Conservation (phyloP, 371 early-diverging fungal species). For the Rhizopus stolonifer region DNA sequence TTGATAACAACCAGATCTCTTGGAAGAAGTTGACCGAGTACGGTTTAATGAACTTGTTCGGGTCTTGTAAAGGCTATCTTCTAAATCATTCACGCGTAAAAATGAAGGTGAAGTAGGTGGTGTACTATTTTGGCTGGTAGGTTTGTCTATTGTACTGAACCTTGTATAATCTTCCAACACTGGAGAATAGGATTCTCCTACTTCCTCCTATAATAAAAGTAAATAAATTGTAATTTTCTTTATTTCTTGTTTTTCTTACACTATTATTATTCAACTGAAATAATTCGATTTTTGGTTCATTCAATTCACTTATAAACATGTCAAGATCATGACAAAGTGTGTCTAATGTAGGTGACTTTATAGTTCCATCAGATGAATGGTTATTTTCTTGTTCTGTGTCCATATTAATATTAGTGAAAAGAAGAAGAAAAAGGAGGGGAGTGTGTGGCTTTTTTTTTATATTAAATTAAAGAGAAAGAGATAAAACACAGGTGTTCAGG, state of each 20-base stretch:
- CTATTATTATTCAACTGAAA: not conserved
- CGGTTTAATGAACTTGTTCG: constrained; percentile 36
- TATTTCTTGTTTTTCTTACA: no score
- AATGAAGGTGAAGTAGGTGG: constrained; percentile 26
- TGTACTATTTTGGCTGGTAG: not conserved
- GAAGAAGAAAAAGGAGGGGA: not conserved
- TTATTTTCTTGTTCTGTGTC: constrained; percentile 1
- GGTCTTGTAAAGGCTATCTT: constrained; percentile 22
- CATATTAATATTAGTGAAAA: constrained; percentile 1
- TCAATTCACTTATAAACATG: constrained; percentile 34
- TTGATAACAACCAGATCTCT: constrained; percentile 10
- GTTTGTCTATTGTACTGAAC: constrained; percentile 7
- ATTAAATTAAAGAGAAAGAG: not conserved
- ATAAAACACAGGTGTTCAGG: constrained; percentile 1
- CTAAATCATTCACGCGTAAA: constrained; percentile 5
- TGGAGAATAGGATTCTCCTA: constrained; percentile 16
- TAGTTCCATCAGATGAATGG: not conserved
- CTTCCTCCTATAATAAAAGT: not conserved
- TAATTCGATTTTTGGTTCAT: not conserved
- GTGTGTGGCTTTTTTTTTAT: not conserved
- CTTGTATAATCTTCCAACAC: constrained; percentile 20
- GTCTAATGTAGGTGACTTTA: constrained; percentile 31
- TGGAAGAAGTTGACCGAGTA: constrained; percentile 13
- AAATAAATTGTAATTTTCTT: not conserved
- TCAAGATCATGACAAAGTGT: constrained; percentile 37